A percentile compares a stretch with the other conserved stretches of the same genome.
phyloP scores from a whole-genome alignment of 345 rosid genomes.

The Clarkia xantiana region DNA sequence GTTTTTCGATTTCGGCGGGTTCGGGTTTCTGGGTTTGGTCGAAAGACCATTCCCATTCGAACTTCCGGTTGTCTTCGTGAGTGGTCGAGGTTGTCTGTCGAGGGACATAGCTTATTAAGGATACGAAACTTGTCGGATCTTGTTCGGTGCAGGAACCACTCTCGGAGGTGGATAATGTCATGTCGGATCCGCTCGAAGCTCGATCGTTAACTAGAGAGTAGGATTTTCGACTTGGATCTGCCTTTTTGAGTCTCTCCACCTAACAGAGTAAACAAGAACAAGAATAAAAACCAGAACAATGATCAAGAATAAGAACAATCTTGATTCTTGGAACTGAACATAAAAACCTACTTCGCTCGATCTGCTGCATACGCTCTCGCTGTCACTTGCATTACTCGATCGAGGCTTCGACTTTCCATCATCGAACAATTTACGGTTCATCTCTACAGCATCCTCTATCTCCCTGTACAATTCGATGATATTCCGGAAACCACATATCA shows the following conservation, averaged over 20 bases:
- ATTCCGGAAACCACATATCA: background rate
- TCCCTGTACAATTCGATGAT: conserved; percentile 1
- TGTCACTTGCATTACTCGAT: conserved; percentile 4
- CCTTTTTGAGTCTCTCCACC: conserved; percentile 8
- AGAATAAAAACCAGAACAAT: background rate
- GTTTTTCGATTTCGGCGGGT: conserved; percentile 22
- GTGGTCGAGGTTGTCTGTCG: conserved; percentile 11
- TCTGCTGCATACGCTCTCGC: conserved; percentile 1
- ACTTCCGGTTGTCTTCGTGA: conserved; percentile 12
- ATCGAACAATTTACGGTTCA: background rate
- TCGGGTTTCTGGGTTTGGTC: conserved; percentile 11
- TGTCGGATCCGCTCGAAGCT: conserved; percentile 25
- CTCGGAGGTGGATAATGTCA: conserved; percentile 25
- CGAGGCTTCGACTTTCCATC: conserved; percentile 5
- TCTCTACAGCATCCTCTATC: conserved; percentile 11
- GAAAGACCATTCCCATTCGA: conserved; percentile 26
- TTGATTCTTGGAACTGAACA: too few species aligned
- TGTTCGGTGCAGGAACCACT: conserved; percentile 9
- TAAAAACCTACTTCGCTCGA: conserved; percentile 8
- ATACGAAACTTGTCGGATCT: conserved; percentile 9
- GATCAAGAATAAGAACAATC: background rate
- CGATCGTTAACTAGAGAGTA: too few species aligned
- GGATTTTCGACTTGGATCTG: too few species aligned
- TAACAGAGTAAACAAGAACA: conserved; percentile 3
- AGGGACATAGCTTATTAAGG: conserved; percentile 10